Evolutionary conservation across 2,329 filamentous ascomycete species (phyloP).

Genomic region (Scytalidium lignicola): DNA sequence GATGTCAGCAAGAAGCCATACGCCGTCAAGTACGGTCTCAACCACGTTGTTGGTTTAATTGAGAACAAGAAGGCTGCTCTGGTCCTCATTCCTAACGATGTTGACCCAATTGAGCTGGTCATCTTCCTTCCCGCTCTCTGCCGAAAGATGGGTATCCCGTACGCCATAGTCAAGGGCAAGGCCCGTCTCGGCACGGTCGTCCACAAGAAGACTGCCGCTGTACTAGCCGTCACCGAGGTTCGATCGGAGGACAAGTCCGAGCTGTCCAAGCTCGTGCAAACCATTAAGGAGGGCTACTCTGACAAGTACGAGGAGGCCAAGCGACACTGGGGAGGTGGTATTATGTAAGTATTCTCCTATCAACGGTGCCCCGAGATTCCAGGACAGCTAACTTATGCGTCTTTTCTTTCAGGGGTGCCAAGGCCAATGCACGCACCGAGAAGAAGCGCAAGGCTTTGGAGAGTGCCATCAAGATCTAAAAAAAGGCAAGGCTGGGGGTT

Average conservation of each 20-base stretch:
- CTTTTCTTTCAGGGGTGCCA: conserved; percentile 51
- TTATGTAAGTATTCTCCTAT: conserved; percentile 57
- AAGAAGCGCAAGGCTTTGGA: conserved; percentile 81
- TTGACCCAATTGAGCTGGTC: conserved; percentile 98
- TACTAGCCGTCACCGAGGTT: conserved; percentile 93
- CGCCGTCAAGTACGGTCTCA: conserved; percentile 98
- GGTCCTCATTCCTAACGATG: conserved; percentile 98
- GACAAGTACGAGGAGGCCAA: conserved; percentile 91
- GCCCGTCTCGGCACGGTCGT: conserved; percentile 97
- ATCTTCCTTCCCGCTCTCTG: conserved; percentile 98
- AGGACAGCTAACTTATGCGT: background rate
- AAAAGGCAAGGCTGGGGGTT: conserved; percentile 12
- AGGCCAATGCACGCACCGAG: conserved; percentile 71
- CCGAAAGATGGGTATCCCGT: conserved; percentile 99
- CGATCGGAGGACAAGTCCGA: conserved; percentile 97
- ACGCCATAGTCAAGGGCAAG: conserved; percentile 99
- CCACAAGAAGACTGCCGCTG: conserved; percentile 99
- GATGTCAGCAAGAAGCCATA: conserved; percentile 99
- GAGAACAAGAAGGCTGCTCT: conserved; percentile 99
- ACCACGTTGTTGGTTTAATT: conserved; percentile 95
- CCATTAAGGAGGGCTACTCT: conserved; percentile 96
- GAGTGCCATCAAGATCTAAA: conserved; percentile 95
- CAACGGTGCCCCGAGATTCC: background rate
- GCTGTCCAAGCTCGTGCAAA: conserved; percentile 91
- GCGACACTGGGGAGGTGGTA: conserved; percentile 98